Evolutionary conservation across 352 stramenopile species (phyloP), one percentile per base, ranked within the genome.

Genomic region (Phytopythium mirpurense): DNA sequence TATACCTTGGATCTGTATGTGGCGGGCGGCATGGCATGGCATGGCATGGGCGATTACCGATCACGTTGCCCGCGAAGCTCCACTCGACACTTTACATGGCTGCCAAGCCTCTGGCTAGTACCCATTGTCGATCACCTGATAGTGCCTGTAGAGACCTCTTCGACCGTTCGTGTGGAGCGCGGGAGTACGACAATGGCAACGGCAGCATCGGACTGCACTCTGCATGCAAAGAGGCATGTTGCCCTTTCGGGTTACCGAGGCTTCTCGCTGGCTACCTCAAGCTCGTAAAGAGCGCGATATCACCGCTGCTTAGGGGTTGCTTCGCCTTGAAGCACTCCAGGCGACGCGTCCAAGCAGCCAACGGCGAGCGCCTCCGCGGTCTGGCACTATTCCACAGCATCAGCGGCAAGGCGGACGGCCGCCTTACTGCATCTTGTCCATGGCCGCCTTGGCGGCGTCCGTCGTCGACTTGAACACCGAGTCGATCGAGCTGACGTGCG

Each of bases 401-500:
- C 9, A 23, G 31, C 21, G 46, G 29, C 44, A 9, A 26, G n/a
- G 29, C 32, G 5, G 47, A 26, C 18, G 29, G 47, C 21, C 32
- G 8, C 29, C 35, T 54, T 54, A 54, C 57, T 71, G 58, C 38
- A 76, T 70, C 74, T 86, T 87, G 54, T 70, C 62, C 21, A 63
- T 67, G 37, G 74, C 44, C 18, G 67, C 59, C 69, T 85, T 87
- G 54, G 74, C 62, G 27, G 69, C 69, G 9, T 85, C 69, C 52
- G 75, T 62, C 5, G 69, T 72, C 38, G 70, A 69, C 63, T 84
- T 78, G 24, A 90, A 65, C 23, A 73, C 77, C 27, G 72, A 68
- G 63, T 93, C 78, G 36, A 91, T 81, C 57, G 75, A 58, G 36
- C 60, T 57, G 24, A 93, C 69, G 66, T 93, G 81, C 24, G 79